Conservation (phyloP, 1,139 yeast genomes). For the Lizanozyma gosingica region DNA sequence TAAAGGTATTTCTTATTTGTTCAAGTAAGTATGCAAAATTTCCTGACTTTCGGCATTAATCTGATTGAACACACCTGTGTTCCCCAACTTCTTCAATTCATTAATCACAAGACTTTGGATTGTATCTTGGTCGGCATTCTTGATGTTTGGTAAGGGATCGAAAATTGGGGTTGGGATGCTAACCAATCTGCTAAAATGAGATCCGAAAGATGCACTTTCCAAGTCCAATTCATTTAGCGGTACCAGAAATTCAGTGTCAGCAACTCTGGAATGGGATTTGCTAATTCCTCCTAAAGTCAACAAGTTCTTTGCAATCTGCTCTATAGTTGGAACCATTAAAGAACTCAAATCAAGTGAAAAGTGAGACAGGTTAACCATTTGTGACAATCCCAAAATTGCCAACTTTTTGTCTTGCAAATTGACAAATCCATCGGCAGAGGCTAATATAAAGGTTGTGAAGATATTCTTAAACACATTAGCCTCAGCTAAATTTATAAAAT, state of each 20-base stretch:
- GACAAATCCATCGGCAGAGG: constrained; percentile 56
- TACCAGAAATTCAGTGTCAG: constrained; percentile 10
- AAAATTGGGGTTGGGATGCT: constrained; percentile 51
- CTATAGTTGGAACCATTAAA: constrained; percentile 42
- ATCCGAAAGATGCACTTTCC: constrained; percentile 71
- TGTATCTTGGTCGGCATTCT: constrained; percentile 24
- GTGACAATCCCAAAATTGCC: constrained; percentile 64
- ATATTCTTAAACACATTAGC: constrained; percentile 52
- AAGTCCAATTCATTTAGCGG: constrained; percentile 42
- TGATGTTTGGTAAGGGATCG: constrained; percentile 56
- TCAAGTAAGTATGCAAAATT: constrained; percentile 5
- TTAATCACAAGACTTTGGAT: constrained; percentile 22
- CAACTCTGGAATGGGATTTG: constrained; percentile 18
- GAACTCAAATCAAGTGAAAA: constrained; percentile 7
- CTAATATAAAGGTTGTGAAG: constrained; percentile 53
- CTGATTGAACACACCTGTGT: constrained; percentile 24
- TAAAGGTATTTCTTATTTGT: not conserved
- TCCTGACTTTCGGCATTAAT: constrained; percentile 18
- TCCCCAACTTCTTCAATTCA: constrained; percentile 21
- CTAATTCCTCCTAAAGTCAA: constrained; percentile 28
- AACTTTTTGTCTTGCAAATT: constrained; percentile 70
- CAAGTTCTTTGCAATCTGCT: constrained; percentile 41
- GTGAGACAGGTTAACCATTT: constrained; percentile 27
- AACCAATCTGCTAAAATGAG: constrained; percentile 66
- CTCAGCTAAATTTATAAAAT: constrained; percentile 57